A percentile compares a stretch with the other conserved stretches of the same genome.
phyloP scores from a whole-genome alignment of 306 rosid species.

The Vigna trinervia region DNA sequence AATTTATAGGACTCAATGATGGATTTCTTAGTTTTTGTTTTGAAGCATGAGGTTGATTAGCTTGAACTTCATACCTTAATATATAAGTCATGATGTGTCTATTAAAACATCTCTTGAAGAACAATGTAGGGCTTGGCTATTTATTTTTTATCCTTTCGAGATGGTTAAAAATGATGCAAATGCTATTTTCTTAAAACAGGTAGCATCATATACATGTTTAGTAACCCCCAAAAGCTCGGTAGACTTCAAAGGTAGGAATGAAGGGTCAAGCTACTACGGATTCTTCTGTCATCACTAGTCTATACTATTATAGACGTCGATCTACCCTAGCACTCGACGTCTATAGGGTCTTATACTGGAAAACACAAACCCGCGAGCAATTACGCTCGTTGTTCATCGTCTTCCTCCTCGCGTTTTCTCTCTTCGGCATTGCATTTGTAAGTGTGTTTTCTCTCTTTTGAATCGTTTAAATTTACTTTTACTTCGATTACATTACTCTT shows the following conservation, averaged over 20 bases:
- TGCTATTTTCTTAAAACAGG: conserved; percentile 53
- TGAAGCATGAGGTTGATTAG: conserved; percentile 13
- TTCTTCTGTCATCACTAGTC: too few relatives aligned
- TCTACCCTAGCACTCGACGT: too few relatives aligned
- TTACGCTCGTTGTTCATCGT: too few relatives aligned
- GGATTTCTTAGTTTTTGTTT: neutral
- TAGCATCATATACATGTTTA: conserved; percentile 51
- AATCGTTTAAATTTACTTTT: too few relatives aligned
- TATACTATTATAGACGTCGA: too few relatives aligned
- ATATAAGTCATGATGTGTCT: conserved; percentile 4
- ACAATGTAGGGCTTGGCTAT: neutral
- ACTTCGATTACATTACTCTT: too few relatives aligned
- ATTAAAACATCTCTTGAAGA: neutral
- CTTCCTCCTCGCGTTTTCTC: too few relatives aligned
- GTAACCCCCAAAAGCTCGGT: conserved; percentile 53
- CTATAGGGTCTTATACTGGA: too few relatives aligned
- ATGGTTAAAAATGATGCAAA: conserved; percentile 25
- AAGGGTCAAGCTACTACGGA: conserved; percentile 52
- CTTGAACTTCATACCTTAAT: neutral
- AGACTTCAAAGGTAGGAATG: conserved; percentile 50
- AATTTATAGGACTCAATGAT: conserved; percentile 11
- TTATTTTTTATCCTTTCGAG: conserved; percentile 4
- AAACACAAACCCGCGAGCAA: too few relatives aligned
- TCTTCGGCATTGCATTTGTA: too few relatives aligned
- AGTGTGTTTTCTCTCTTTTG: too few relatives aligned